These are phyloP conservation scores for Pleodorina starrii DNA, from an alignment of 139 green algal genomes.

Conservation along the genomic window DNA sequence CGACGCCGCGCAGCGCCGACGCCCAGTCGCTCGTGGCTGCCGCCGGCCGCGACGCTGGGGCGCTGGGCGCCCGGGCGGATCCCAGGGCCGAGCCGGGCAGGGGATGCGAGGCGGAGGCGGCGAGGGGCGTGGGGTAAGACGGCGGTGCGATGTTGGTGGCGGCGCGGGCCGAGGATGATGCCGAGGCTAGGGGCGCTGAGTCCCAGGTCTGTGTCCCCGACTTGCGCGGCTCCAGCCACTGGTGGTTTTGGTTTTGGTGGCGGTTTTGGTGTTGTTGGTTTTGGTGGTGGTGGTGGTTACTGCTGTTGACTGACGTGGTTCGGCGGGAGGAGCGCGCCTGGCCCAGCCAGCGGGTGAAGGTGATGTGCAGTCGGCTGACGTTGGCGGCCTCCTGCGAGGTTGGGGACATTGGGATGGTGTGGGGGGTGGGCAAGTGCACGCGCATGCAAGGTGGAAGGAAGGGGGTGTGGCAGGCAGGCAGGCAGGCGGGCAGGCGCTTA, in stretches of 20 bases:
- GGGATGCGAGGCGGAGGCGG: background rate
- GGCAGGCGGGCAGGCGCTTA: too few relatives aligned
- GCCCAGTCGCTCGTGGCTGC: background rate
- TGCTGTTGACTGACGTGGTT: background rate
- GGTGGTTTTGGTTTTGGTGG: too few relatives aligned
- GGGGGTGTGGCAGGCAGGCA: too few relatives aligned
- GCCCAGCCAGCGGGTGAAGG: slow-evolving; percentile 41
- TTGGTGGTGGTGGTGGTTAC: too few relatives aligned
- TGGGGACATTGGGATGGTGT: too few relatives aligned
- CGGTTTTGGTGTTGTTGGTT: too few relatives aligned
- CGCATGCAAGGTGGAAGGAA: too few relatives aligned
- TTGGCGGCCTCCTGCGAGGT: slow-evolving; percentile 15
- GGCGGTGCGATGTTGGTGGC: slow-evolving; percentile 36
- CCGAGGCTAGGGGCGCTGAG: background rate
- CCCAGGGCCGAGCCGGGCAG: background rate
- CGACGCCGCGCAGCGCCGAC: background rate
- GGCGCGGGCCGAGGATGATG: background rate
- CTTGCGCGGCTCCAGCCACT: background rate
- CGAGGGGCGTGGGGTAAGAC: background rate
- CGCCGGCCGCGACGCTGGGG: background rate
- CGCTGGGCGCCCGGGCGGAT: background rate
- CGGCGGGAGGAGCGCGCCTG: background rate
- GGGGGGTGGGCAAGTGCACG: too few relatives aligned
- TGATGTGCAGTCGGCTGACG: slow-evolving; percentile 20
- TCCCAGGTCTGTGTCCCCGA: too few relatives aligned